phyloP scores from a whole-genome alignment of 1,284 basidiomycete species.

The Volvariella surrecta region DNA sequence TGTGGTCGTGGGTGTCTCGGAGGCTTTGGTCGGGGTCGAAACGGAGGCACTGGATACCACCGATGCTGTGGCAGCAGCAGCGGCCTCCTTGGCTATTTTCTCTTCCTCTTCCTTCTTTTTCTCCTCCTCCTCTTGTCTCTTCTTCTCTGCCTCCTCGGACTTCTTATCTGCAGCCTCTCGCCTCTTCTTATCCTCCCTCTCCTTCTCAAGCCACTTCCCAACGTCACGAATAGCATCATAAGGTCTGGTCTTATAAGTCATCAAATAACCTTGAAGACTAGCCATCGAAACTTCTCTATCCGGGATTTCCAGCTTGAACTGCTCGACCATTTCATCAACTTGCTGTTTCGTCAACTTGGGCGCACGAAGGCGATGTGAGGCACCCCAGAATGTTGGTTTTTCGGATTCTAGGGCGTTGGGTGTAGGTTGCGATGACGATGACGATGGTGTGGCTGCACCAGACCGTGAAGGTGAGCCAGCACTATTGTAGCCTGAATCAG shows the following conservation, averaged over 20 bases:
- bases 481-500: constrained; percentile 19
- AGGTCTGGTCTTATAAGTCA: constrained; percentile 61
- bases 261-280: constrained; percentile 64
- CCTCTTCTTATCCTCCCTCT: constrained; percentile 12
- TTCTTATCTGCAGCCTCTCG: constrained; percentile 8
- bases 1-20: no score
- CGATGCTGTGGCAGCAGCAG: not conserved
- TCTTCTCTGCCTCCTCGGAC: constrained; percentile 13
- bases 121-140: constrained; percentile 14
- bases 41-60: no score
- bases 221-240: constrained; percentile 41
- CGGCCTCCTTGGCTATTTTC: constrained; percentile 7
- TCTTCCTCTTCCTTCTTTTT: constrained; percentile 13
- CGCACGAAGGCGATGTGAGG: constrained; percentile 19
- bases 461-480: constrained; percentile 7
- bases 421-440: constrained; percentile 11
- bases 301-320: constrained; percentile 53
- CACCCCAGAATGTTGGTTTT: constrained; percentile 13
- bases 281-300: constrained; percentile 68
- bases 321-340: constrained; percentile 34
- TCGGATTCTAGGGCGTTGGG: constrained; percentile 9
- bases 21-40: no score
- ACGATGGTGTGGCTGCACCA: constrained; percentile 1
- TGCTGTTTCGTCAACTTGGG: constrained; percentile 17
- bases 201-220: constrained; percentile 37